Evolutionary conservation across 495 filamentous ascomycete genomes (phyloP).

Genomic region (Tuber umbilicatum): DNA sequence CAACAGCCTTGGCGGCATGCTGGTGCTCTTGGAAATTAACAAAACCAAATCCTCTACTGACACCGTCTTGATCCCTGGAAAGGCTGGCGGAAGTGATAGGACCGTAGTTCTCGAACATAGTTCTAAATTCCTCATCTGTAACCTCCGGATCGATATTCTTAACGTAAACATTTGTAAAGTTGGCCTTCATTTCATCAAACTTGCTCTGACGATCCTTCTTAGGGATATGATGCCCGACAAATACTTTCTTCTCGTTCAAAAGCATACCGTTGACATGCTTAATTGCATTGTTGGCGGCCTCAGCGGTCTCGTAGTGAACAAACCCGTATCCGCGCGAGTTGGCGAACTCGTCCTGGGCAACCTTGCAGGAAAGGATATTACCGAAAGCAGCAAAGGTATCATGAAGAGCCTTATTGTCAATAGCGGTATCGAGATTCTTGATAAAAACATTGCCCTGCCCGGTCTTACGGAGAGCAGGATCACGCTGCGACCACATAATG

Average conservation of each 20-base stretch:
- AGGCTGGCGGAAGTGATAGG: constrained; percentile 94
- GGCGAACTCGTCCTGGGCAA: constrained; percentile 91
- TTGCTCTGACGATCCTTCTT: constrained; percentile 99
- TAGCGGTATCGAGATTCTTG: constrained; percentile 97
- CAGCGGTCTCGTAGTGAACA: constrained; percentile 99
- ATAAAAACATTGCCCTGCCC: constrained; percentile 99
- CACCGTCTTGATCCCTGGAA: constrained; percentile 79
- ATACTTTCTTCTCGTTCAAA: constrained; percentile 99
- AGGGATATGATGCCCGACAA: constrained; percentile 97
- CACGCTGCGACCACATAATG: constrained; percentile 99
- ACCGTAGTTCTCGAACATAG: constrained; percentile 82
- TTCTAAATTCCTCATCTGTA: constrained; percentile 88
- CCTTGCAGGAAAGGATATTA: constrained; percentile 99
- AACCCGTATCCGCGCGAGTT: constrained; percentile 99
- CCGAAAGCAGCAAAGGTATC: constrained; percentile 99
- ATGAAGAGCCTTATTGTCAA: constrained; percentile 99
- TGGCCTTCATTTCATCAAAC: constrained; percentile 99
- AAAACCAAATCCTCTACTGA: constrained; percentile 96
- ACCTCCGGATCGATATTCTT: constrained; percentile 92
- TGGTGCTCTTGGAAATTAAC: constrained; percentile 95
- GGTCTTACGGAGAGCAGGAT: constrained; percentile 97
- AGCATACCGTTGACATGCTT: constrained; percentile 99
- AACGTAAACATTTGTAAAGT: constrained; percentile 99
- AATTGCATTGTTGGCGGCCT: constrained; percentile 93
- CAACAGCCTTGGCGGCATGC: constrained; percentile 76